Conservation (phyloP, 345 rosid genomes). For the Rhodomyrtus tomentosa region DNA sequence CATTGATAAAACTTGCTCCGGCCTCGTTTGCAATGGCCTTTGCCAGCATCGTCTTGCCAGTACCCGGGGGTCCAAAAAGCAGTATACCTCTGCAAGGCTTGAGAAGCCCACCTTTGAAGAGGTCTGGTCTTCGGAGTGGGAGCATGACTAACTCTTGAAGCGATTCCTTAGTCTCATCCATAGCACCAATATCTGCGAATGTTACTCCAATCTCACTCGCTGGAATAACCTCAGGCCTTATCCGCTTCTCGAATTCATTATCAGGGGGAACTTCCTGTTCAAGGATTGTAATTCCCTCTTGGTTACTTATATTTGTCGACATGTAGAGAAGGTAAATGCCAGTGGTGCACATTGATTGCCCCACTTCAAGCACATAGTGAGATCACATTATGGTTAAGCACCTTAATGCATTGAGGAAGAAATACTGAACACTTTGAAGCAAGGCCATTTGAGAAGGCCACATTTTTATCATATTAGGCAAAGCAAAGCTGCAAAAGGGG, state of each 20-base stretch:
- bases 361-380: neutral
- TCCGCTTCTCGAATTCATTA: slow-evolving; percentile 91
- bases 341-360: neutral
- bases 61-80: slow-evolving; percentile 98
- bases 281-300: neutral
- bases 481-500: neutral
- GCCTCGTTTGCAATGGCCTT: slow-evolving; percentile 99
- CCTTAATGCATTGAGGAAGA: neutral
- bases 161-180: slow-evolving; percentile 87
- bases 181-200: slow-evolving; percentile 83
- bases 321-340: neutral
- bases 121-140: slow-evolving; percentile 92
- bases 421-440: neutral
- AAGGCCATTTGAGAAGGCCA: neutral
- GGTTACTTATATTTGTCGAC: neutral
- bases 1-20: slow-evolving; percentile 98
- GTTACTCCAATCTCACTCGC: slow-evolving; percentile 94
- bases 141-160: slow-evolving; percentile 99
- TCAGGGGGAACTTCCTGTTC: slow-evolving; percentile 82
- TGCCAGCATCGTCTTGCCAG: slow-evolving; percentile 99
- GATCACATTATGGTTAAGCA: neutral
- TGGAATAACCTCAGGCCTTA: slow-evolving; percentile 97
- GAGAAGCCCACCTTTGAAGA: slow-evolving; percentile 90
- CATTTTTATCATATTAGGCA: neutral
- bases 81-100: slow-evolving; percentile 96